Percentiles rank a stretch among this genome's conserved stretches.
Evolutionary conservation across 2,329 filamentous ascomycete species (phyloP).

Genomic region (Fusarium marasasianum): DNA sequence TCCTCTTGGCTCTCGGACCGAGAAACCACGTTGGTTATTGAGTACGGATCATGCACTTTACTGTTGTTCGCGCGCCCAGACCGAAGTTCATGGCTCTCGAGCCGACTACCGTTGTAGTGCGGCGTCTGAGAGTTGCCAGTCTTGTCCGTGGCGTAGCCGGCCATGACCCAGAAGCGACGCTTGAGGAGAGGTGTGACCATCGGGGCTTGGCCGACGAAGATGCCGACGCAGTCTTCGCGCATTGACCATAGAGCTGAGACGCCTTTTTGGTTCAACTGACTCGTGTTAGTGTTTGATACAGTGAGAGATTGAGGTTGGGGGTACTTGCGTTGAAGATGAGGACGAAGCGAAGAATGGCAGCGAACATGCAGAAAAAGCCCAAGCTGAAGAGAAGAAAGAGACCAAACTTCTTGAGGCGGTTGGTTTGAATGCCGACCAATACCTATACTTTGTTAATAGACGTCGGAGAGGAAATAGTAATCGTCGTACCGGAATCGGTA

Average conservation of each 20-base stretch:
- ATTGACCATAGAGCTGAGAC: conserved; percentile 50
- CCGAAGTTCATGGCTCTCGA: conserved; percentile 7
- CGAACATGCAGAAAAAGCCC: conserved; percentile 48
- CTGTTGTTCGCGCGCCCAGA: neutral
- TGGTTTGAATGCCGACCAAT: conserved; percentile 43
- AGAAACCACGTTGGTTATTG: neutral
- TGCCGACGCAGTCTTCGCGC: conserved; percentile 51
- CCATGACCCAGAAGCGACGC: conserved; percentile 39
- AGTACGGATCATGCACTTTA: neutral
- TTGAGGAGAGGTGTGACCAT: conserved; percentile 46
- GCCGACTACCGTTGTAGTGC: neutral
- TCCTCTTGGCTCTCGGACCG: conserved; percentile 22
- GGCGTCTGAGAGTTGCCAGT: neutral
- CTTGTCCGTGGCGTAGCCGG: neutral
- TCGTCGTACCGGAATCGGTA: conserved; percentile 46
- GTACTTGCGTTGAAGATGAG: conserved; percentile 44
- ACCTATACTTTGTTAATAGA: conserved; percentile 26
- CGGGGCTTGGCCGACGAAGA: conserved; percentile 50
- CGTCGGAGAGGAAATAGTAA: accelerated
- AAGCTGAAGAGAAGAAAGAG: conserved; percentile 46
- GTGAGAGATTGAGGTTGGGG: neutral
- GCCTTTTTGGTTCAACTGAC: conserved; percentile 24
- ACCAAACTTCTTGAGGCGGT: conserved; percentile 42
- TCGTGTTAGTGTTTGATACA: neutral
- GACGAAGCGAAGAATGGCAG: conserved; percentile 40